phyloP scores from a whole-genome alignment of 1,284 basidiomycete species.

The Apiotrichum mycotoxinovorans region DNA sequence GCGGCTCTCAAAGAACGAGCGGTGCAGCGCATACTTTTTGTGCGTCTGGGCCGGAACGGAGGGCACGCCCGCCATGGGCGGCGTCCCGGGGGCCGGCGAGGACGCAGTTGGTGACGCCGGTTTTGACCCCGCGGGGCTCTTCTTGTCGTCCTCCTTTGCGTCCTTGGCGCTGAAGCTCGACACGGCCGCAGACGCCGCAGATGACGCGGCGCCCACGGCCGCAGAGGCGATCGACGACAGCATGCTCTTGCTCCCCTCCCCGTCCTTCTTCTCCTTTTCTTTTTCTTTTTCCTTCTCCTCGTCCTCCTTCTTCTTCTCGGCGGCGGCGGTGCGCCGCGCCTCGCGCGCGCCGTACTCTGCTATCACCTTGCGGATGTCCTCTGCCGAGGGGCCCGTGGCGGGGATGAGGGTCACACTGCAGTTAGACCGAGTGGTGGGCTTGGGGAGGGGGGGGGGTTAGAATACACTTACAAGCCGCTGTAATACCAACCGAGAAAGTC shows the following conservation, averaged over 20 bases:
- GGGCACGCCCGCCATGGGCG: slow-evolving; percentile 18
- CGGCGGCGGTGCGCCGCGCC: slow-evolving; percentile 26
- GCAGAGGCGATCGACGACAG: slow-evolving; percentile 1
- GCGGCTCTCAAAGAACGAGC: slow-evolving; percentile 45
- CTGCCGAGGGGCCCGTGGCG: slow-evolving; percentile 33
- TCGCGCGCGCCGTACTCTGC: slow-evolving; percentile 43
- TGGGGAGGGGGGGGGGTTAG: no score
- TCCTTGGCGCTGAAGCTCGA: slow-evolving; percentile 1
- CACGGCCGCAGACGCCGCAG: not conserved
- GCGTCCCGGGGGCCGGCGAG: not conserved
- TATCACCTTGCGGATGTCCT: slow-evolving; percentile 49
- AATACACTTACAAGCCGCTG: slow-evolving; percentile 26
- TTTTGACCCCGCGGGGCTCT: no score
- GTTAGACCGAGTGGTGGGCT: not conserved
- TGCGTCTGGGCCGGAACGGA: slow-evolving; percentile 30
- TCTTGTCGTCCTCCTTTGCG: not conserved
- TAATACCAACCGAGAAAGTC: not conserved
- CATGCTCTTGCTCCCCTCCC: no score
- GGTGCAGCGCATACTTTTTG: slow-evolving; percentile 46
- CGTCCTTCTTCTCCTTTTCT: slow-evolving; percentile 5
- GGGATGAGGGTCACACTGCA: slow-evolving; percentile 41
- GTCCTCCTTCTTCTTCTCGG: slow-evolving; percentile 14
- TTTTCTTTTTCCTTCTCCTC: slow-evolving; percentile 23
- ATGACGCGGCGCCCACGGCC: not conserved
- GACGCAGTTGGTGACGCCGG: not conserved